phyloP scores from a whole-genome alignment of 2,329 filamentous ascomycete species.

The Pyricularia sp. region DNA sequence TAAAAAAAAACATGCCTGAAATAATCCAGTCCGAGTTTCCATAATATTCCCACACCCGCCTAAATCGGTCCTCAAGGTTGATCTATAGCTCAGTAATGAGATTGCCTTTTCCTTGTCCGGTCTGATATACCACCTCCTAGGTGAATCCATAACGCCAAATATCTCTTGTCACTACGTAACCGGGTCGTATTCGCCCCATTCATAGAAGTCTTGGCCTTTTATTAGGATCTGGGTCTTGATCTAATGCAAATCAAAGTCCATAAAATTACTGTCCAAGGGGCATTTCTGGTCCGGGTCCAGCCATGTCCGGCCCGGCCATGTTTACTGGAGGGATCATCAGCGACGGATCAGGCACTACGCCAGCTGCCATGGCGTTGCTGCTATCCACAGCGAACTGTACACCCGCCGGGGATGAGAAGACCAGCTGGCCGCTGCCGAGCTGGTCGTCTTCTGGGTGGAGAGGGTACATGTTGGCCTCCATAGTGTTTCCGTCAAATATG shows the following conservation, averaged over 20 bases:
- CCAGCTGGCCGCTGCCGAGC: slow-evolving; percentile 40
- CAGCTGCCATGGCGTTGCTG: background rate
- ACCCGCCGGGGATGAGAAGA: slow-evolving; percentile 8
- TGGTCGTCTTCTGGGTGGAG: slow-evolving; percentile 61
- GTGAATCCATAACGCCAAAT: background rate
- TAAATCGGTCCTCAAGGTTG: background rate
- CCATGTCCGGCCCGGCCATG: background rate
- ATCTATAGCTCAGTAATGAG: background rate
- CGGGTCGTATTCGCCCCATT: background rate
- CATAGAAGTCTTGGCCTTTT: background rate
- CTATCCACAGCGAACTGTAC: background rate
- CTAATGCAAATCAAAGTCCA: background rate
- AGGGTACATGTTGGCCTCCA: slow-evolving; percentile 70
- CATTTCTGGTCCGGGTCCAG: background rate
- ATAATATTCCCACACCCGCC: background rate
- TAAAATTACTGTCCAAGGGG: background rate
- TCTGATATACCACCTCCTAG: background rate
- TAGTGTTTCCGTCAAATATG: slow-evolving; percentile 77
- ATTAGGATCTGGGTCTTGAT: background rate
- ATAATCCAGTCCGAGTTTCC: background rate
- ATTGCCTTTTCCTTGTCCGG: background rate
- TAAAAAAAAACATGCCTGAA: background rate
- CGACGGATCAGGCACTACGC: background rate
- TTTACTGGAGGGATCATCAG: background rate
- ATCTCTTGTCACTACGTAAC: background rate